Evolutionary conservation across 2,329 filamentous ascomycete species (phyloP), one percentile per base, ranked within the genome.

Genomic region (Drechmeria coniospora): DNA sequence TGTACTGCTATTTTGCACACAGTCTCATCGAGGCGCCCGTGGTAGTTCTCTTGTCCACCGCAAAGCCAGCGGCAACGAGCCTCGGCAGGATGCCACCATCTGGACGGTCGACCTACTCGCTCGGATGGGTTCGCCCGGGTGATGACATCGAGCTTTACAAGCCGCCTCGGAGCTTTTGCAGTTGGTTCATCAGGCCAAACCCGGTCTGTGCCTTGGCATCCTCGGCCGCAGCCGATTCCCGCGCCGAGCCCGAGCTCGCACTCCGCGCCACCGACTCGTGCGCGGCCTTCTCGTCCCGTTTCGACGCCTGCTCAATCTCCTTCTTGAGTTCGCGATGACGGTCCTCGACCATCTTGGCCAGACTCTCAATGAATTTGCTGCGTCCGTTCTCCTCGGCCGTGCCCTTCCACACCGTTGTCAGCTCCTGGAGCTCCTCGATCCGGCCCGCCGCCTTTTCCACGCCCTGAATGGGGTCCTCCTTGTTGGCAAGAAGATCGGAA

Each of bases 301-400:
- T 55, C 26, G 38, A 39, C 25, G 38, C 46, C 42, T 57, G 56
- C 32, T 70, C 65, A 38, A 60, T 49, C 41, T 70, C 68, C 36
- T 53, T 56, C 40, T 69, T 42, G 31, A 73, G 43, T 32, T 68
- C 65, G 37, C 56, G 55, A 36, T 67, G 67, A 32, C 61, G 61
- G 37, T 94, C 87, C 45, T 94, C 84, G 2, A 93, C 81, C 53
- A 82, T 66, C 57, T 74, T 83, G 19, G 74, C 73, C 41, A 98
- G 51, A 28, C 68, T 66, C 37, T 95, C 87, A 12, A 98, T 75
- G 47, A 94, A 84, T 43, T 72, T 79, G 8, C 58, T 57, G 29
- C 90, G 64, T 5, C 83, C 82, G 54, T 81, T 92, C 50, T 95
- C 90, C 56, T 98, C 90, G 0, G 81, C 79, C 3, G 90, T 94